Conservation (phyloP, 768 basidiomycete species). For the Brasilioporus rufonigricans region DNA sequence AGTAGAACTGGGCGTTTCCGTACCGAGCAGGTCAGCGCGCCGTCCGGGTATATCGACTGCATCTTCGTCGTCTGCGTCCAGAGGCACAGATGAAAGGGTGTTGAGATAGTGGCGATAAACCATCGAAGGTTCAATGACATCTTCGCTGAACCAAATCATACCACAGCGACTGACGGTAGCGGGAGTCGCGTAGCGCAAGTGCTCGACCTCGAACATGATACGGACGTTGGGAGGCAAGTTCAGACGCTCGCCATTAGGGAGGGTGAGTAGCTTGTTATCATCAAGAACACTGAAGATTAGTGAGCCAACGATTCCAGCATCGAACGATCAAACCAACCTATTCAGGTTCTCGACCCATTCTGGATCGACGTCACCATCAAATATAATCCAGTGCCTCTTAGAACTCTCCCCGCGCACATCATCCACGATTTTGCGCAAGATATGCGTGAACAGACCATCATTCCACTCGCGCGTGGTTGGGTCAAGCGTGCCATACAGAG, state of each 20-base stretch:
- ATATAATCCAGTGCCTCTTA: slow-evolving; percentile 98
- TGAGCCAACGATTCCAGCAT: slow-evolving; percentile 1
- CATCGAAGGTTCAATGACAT: slow-evolving; percentile 89
- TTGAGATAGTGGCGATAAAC: slow-evolving; percentile 86
- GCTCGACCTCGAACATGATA: slow-evolving; percentile 99
- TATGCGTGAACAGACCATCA: slow-evolving; percentile 97
- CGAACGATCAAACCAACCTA: slow-evolving; percentile 54
- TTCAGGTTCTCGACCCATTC: slow-evolving; percentile 99
- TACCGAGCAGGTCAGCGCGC: slow-evolving; percentile 43
- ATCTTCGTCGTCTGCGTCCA: slow-evolving; percentile 92
- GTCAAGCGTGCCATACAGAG: slow-evolving; percentile 94
- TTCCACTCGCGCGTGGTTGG: slow-evolving; percentile 99
- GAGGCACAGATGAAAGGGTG: slow-evolving; percentile 65
- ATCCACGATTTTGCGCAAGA: slow-evolving; percentile 96
- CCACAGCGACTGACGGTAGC: slow-evolving; percentile 99
- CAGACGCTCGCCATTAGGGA: slow-evolving; percentile 97
- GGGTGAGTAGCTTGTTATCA: slow-evolving; percentile 95
- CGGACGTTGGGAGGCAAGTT: slow-evolving; percentile 96
- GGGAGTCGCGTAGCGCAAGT: slow-evolving; percentile 92
- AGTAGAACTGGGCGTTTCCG: slow-evolving; percentile 53
- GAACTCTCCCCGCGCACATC: slow-evolving; percentile 96
- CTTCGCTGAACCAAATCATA: slow-evolving; percentile 99
- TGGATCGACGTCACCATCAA: slow-evolving; percentile 98
- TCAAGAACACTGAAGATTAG: slow-evolving; percentile 77
- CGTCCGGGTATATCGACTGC: slow-evolving; percentile 58